Base-by-base conservation (phyloP, 257 asterid species). In the Solanum paucissectum region DNA sequence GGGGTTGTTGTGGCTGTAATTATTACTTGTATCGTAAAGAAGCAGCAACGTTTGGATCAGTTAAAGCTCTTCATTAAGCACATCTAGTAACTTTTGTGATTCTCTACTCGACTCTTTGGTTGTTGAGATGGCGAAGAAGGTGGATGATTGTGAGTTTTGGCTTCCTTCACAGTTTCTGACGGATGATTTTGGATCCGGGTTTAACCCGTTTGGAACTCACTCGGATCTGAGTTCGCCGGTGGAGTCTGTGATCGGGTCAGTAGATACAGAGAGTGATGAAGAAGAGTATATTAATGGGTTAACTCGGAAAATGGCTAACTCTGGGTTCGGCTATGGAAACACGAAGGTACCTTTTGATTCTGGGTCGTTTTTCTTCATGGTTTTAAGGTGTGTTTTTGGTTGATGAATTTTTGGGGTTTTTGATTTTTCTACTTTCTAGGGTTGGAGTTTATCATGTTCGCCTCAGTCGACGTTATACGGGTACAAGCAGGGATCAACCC, bases 251-350 rank as follows among this genome's bases (percentile, higher is more conserved):
- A 32, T 87, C 68, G 93, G 96, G 62, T 93, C 98, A 0, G 91
- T 90, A 1, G 98, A 91, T 84, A 91, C 98, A 0, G 99, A 94
- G 88, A 92, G 96, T 81, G 99, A 94, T 33, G 98, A 95, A 23
- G 98, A 95, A 12, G 98, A 94, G 4, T 92, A 79, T 32, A n/a
- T 93, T 33, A 38, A 92, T 37, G 95, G 90, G 87, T 87, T 95
- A 71, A 87, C 95, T 21, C 90, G 88, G 13, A 90, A 89, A 82
- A 49, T 93, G 25, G 89, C 91, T 55, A 37, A 81, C 76, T 75
- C 91, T 23, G 86, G 58, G 68, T 68, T 62, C 20, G 83, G 83
- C 29, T 66, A 86, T 3, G 92, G 90, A 46, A 88, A 42, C 85
- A 71, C 89, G 10, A 91, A 90, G 98, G 98, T 93, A 79, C n/a